phyloP scores from a whole-genome alignment of 352 stramenopile species.

The Peronospora destructor region DNA sequence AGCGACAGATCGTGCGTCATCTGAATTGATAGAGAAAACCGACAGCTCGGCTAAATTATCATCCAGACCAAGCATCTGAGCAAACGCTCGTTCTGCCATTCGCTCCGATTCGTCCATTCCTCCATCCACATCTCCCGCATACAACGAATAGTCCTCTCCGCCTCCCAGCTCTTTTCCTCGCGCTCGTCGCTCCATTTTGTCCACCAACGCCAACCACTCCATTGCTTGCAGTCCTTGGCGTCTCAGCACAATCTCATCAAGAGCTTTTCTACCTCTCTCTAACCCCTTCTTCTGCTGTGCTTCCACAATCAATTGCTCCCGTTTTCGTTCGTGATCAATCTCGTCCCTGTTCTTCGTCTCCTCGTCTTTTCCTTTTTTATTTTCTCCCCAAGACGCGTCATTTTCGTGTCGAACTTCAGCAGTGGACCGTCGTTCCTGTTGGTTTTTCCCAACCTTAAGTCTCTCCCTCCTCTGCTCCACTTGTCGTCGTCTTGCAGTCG shows the following conservation, averaged over 20 bases:
- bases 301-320: conserved; percentile 28
- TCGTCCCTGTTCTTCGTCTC: conserved; percentile 35
- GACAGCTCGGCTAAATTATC: conserved; percentile 34
- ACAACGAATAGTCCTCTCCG: conserved; percentile 5
- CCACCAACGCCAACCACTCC: conserved; percentile 47
- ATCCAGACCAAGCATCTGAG: conserved; percentile 36
- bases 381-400: no score
- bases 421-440: conserved; percentile 42
- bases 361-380: conserved; percentile 37
- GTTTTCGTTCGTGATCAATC: conserved; percentile 37
- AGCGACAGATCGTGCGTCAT: conserved; percentile 18
- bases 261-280: conserved; percentile 33
- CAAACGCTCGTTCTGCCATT: conserved; percentile 33
- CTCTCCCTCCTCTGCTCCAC: conserved; percentile 43
- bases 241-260: conserved; percentile 27
- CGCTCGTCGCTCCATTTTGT: conserved; percentile 34
- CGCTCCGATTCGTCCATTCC: conserved; percentile 7
- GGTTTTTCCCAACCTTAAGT: conserved; percentile 31
- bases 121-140: conserved; percentile 4
- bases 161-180: conserved; percentile 11
- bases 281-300: conserved; percentile 30
- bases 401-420: conserved; percentile 31
- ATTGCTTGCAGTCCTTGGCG: conserved; percentile 39
- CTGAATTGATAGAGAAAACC: conserved; percentile 29
- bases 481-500: conserved; percentile 25